Evolutionary conservation across 2,329 filamentous ascomycete genomes (phyloP).

Genomic region (Penicillium sp.): DNA sequence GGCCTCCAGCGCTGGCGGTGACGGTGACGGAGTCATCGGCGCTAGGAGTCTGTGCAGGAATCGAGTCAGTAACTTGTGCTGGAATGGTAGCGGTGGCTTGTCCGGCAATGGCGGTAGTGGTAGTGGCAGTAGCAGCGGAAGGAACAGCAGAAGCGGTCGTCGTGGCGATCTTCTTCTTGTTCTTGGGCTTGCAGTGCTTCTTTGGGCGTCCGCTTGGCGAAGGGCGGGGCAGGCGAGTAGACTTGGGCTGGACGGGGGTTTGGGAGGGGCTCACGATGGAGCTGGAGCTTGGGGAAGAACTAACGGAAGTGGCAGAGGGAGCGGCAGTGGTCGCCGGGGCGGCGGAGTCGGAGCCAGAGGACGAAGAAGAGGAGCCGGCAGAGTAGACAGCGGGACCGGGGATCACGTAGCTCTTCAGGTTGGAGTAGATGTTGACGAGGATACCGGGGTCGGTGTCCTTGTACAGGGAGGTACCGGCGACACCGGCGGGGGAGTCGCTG

Average conservation of each 20-base stretch:
- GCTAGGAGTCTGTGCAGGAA: slow-evolving; percentile 20
- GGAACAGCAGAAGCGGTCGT: background rate
- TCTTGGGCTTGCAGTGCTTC: too few species aligned
- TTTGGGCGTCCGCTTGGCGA: slow-evolving; percentile 7
- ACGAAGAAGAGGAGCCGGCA: slow-evolving; percentile 16
- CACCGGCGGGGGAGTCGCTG: slow-evolving; percentile 43
- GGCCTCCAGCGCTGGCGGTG: slow-evolving; percentile 17
- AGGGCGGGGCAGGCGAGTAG: slow-evolving; percentile 8
- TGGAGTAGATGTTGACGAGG: slow-evolving; percentile 53
- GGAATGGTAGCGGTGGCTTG: slow-evolving; percentile 11
- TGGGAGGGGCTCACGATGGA: slow-evolving; percentile 12
- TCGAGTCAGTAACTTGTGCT: slow-evolving; percentile 17
- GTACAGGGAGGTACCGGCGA: slow-evolving; percentile 52
- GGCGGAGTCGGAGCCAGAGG: slow-evolving; percentile 14
- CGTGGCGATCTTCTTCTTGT: too few species aligned
- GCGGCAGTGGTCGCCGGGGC: slow-evolving; percentile 8
- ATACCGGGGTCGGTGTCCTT: slow-evolving; percentile 54
- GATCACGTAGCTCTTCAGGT: slow-evolving; percentile 44
- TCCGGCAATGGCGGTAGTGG: slow-evolving; percentile 10
- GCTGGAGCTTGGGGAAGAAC: slow-evolving; percentile 12
- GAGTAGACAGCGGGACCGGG: slow-evolving; percentile 44
- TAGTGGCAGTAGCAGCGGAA: slow-evolving; percentile 9
- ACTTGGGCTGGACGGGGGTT: slow-evolving; percentile 10
- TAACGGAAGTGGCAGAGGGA: slow-evolving; percentile 7
- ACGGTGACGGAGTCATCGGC: slow-evolving; percentile 16